Percentiles rank a stretch among this genome's conserved stretches.
These are phyloP conservation scores for Acanthamoeba castellanii DNA, from an alignment of 208 protist genomes.

Conservation along the genomic window DNA sequence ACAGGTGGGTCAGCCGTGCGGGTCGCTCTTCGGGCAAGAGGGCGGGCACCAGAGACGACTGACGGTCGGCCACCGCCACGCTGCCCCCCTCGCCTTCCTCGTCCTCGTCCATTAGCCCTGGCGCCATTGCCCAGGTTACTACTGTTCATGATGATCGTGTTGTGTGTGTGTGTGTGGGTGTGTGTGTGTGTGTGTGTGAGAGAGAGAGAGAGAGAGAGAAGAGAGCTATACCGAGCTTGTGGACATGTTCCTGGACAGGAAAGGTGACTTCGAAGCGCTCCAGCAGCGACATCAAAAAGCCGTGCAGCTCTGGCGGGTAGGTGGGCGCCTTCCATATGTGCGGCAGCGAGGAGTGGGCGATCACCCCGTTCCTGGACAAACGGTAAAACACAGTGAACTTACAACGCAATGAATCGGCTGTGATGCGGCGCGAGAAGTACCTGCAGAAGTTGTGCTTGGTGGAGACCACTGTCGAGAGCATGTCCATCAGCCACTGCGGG, in stretches of 20 bases:
- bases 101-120: background rate
- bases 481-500: conserved; percentile 69
- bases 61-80: background rate
- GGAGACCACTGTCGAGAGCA: background rate
- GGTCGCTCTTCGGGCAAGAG: background rate
- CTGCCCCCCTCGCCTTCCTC: background rate
- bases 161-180: too few species aligned
- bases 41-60: background rate
- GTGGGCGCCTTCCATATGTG: background rate
- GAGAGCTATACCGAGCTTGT: conserved; percentile 65
- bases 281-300: conserved; percentile 27
- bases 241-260: background rate
- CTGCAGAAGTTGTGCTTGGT: conserved; percentile 60
- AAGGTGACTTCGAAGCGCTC: conserved; percentile 56
- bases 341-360: conserved; percentile 8
- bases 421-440: background rate
- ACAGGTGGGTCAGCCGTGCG: background rate
- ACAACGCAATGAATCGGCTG: too few species aligned
- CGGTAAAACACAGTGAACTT: too few species aligned
- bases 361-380: conserved; percentile 9
- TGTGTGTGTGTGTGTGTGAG: too few species aligned
- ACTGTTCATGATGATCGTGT: too few species aligned
- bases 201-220: background rate
- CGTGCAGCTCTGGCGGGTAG: background rate
- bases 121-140: too few species aligned